These are phyloP conservation scores for Polychytrium aggregatum DNA, from an alignment of 192 early-diverging fungal species.

Conservation along the genomic window DNA sequence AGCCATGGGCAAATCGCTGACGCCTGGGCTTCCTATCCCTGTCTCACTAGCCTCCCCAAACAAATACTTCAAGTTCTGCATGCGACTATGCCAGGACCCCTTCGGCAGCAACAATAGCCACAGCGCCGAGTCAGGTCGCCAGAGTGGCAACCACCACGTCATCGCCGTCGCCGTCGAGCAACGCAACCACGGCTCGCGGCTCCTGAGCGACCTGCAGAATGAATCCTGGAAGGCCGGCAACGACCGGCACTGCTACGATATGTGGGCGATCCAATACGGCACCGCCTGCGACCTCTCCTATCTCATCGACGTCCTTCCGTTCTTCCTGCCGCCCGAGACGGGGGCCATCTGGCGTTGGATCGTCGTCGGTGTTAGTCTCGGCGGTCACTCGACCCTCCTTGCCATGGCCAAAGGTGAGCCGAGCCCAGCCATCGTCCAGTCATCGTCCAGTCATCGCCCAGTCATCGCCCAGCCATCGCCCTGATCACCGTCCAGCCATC, in stretches of 20 bases:
- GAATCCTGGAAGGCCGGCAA: conserved; percentile 29
- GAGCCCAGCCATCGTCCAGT: too few relatives aligned
- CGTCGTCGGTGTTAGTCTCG: conserved; percentile 35
- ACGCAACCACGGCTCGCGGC: conserved; percentile 39
- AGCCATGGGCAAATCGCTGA: too few relatives aligned
- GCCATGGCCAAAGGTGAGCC: conserved; percentile 18
- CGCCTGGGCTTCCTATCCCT: too few relatives aligned
- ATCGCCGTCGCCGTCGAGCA: conserved; percentile 38
- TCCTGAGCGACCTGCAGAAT: conserved; percentile 16
- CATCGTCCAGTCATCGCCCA: too few relatives aligned
- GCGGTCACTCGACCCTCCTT: conserved; percentile 37
- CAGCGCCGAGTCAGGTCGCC: too few relatives aligned
- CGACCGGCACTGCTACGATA: conserved; percentile 12
- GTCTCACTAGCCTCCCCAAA: too few relatives aligned
- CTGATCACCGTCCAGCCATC: too few relatives aligned
- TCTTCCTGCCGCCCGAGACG: conserved; percentile 15
- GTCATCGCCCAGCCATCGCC: too few relatives aligned
- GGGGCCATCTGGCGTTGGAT: conserved; percentile 29
- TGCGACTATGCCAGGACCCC: too few relatives aligned
- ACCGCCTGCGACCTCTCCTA: conserved; percentile 29
- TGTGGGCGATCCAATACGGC: conserved; percentile 22
- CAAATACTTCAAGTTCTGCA: too few relatives aligned
- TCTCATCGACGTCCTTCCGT: conserved; percentile 35
- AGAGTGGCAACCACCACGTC: too few relatives aligned
- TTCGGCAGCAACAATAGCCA: too few relatives aligned